Evolutionary conservation across 2,329 filamentous ascomycete species (phyloP), one percentile per base, ranked within the genome.

Genomic region (Fusarium sp.): DNA sequence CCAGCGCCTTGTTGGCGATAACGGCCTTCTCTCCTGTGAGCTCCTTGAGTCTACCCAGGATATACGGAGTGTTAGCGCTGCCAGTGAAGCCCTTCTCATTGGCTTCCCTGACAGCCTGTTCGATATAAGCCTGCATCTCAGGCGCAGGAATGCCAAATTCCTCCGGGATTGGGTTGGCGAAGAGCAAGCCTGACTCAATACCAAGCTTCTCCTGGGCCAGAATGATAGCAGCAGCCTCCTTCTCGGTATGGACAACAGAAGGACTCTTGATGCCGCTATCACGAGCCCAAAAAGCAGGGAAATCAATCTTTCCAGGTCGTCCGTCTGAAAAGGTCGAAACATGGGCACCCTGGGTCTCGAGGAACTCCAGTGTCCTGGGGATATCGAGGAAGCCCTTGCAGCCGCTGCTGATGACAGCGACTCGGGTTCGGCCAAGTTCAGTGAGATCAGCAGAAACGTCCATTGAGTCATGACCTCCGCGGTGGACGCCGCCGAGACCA

Each of bases 301-400:
- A 96, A 77, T 97, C 93, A 44, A 98, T 88, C 10, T 88, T 83
- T 4, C 91, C 92, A 32, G 84, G 83, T 42, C 94, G 89, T 2
- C 93, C 94, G 82, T 97, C 94, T 30, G 94, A 92, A 84, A 98
- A 99, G 5, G 96, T 98, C 7, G 91, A 93, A 2, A 98, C 95
- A 42, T 92, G 88, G 28, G 94, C 95, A 15, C 93, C 93, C 79
- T 92, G 90, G 1, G 90, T 92, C 81, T 92, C 90, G 25, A 92
- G 85, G 75, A 87, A 88, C 84, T 99, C 96, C 9, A 99, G 87
- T 1, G 96, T 99, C 59, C 94, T 88, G 5, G 93, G 91, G 67
- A 98, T 95, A 80, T 99, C 96, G 42, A 99, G 87, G 82, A 99
- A 98, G 71, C 96, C 96, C 84, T 99, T 99, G 84, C 94, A 97